phyloP scores from a whole-genome alignment of 306 rosid genomes.

The Cucumis cinereus region DNA sequence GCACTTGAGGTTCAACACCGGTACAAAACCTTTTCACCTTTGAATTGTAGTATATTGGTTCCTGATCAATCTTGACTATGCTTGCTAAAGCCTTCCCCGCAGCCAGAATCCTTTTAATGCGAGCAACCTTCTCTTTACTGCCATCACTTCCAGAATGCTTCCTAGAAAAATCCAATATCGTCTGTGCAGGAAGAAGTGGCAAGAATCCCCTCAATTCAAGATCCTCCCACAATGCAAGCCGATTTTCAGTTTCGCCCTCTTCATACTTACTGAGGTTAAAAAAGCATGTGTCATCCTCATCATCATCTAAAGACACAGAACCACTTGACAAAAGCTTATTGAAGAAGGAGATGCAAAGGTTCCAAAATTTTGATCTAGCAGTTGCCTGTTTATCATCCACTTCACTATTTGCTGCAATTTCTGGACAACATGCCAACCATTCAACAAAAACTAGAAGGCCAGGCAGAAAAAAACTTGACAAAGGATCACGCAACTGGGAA shows the following conservation, averaged over 20 bases:
- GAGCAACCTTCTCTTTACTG: constrained; percentile 60
- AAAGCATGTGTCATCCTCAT: constrained; percentile 79
- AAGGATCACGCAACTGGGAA: constrained; percentile 46
- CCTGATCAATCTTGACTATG: constrained; percentile 52
- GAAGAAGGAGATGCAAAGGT: constrained; percentile 43
- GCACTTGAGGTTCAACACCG: constrained; percentile 40
- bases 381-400: constrained; percentile 50
- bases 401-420: constrained; percentile 51
- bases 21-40: constrained; percentile 54
- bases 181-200: constrained; percentile 91
- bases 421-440: constrained; percentile 88
- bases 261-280: constrained; percentile 73
- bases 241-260: constrained; percentile 83
- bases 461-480: constrained; percentile 66
- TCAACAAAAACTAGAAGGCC: constrained; percentile 80
- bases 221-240: constrained; percentile 93
- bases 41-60: constrained; percentile 43
- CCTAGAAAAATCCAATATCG: constrained; percentile 82
- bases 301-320: constrained; percentile 36
- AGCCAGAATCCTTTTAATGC: constrained; percentile 63
- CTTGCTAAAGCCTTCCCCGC: constrained; percentile 79
- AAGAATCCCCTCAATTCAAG: constrained; percentile 79
- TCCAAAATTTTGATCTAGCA: constrained; percentile 77
- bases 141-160: constrained; percentile 64
- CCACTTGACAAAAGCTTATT: constrained; percentile 57